These are phyloP conservation scores for Cutaneotrichosporon daszewskae DNA, from an alignment of 1,284 basidiomycete genomes.

Conservation along the genomic window DNA sequence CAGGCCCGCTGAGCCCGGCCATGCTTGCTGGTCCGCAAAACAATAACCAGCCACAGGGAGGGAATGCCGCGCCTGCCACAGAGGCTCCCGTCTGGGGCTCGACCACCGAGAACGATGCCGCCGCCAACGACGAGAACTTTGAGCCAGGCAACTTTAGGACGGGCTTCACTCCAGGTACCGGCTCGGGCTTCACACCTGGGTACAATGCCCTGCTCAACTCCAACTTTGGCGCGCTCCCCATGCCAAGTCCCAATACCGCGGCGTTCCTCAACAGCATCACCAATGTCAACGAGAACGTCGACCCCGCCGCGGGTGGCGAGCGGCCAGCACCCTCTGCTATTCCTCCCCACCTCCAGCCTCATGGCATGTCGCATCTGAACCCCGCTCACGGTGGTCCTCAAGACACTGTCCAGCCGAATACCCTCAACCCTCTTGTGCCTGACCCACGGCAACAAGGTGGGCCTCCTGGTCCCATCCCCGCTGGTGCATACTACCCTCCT, in stretches of 20 bases:
- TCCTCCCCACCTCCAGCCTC: slow-evolving; percentile 16
- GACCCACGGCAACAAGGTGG: slow-evolving; percentile 12
- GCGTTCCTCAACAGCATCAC: slow-evolving; percentile 90
- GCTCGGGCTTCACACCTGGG: slow-evolving; percentile 73
- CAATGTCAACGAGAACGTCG: slow-evolving; percentile 49
- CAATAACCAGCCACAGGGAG: background rate
- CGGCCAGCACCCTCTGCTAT: slow-evolving; percentile 27
- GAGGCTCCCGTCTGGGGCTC: slow-evolving; percentile 9
- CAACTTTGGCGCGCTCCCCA: slow-evolving; percentile 53
- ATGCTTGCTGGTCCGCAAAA: slow-evolving; percentile 77
- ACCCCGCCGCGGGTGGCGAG: slow-evolving; percentile 7
- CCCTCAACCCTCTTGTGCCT: slow-evolving; percentile 68
- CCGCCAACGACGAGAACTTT: slow-evolving; percentile 53
- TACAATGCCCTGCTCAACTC: slow-evolving; percentile 42
- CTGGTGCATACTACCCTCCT: slow-evolving; percentile 16
- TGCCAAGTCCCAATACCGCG: slow-evolving; percentile 78
- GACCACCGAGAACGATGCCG: slow-evolving; percentile 7
- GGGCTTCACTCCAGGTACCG: slow-evolving; percentile 61
- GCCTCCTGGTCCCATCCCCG: slow-evolving; percentile 2
- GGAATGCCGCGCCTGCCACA: slow-evolving; percentile 2
- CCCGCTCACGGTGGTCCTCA: slow-evolving; percentile 23
- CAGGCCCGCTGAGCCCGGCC: slow-evolving; percentile 87
- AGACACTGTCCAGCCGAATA: slow-evolving; percentile 84
- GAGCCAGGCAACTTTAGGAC: slow-evolving; percentile 63
- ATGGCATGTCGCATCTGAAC: slow-evolving; percentile 30